These are phyloP conservation scores for Casuarina glauca DNA, from an alignment of 306 rosid species.

Conservation along the genomic window DNA sequence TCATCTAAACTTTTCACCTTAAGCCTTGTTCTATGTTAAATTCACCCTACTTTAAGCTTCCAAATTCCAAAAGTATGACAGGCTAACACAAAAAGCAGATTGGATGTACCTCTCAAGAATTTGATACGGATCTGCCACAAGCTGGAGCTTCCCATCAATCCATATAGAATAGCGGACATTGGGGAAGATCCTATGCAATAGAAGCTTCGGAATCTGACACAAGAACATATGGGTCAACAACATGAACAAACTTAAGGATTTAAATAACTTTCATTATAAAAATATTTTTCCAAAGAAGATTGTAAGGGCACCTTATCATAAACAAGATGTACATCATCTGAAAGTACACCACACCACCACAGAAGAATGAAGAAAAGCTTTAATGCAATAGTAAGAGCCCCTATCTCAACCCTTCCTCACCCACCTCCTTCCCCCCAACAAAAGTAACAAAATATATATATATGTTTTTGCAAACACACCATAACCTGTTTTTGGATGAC, in stretches of 20 bases:
- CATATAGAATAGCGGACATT: constrained; percentile 83
- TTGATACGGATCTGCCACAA: constrained; percentile 81
- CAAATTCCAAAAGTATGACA: constrained; percentile 19
- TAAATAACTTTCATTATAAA: not conserved
- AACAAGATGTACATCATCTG: not conserved
- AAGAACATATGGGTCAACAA: constrained; percentile 21
- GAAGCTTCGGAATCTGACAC: constrained; percentile 94
- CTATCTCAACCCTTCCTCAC: no score
- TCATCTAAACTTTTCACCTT: no score
- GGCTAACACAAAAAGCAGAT: constrained; percentile 1
- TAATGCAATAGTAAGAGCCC: no score
- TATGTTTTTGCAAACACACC: no score
- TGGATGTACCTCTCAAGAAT: constrained; percentile 74
- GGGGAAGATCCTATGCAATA: constrained; percentile 92
- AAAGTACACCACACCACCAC: not conserved
- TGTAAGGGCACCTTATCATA: not conserved
- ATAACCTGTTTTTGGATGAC: no score
- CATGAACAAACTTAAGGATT: not conserved
- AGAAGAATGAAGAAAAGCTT: not conserved
- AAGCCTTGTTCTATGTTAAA: not conserved
- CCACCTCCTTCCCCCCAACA: no score
- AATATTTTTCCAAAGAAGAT: not conserved
- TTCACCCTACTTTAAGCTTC: not conserved
- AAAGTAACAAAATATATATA: no score
- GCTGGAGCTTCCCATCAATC: constrained; percentile 97